Evolutionary conservation across 1,284 basidiomycete genomes (phyloP), one percentile per base, ranked within the genome.

Genomic region (Filobasidium uniguttulatum): DNA sequence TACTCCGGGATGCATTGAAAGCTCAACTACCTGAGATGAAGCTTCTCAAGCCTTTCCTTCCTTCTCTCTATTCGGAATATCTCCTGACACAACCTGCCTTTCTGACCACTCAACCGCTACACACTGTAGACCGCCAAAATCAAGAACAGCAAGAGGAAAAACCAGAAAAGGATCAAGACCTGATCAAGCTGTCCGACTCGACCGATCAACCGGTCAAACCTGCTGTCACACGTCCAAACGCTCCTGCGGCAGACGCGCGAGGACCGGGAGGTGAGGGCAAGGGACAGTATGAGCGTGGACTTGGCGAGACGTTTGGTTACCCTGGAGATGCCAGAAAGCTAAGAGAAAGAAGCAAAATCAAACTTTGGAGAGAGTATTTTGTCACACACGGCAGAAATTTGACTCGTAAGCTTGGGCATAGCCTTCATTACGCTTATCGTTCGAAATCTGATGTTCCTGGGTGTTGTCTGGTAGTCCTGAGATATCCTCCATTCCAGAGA

Each of bases 401-500:
- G 50, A 71, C 69, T 3, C 49, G 66, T 67, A 46, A 55, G 63
- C 54, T n/a, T n/a, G n/a, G n/a, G n/a, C n/a, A n/a, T n/a, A n/a
- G n/a, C n/a, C n/a, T n/a, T n/a, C n/a, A 6, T 19, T 23, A 29
- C 5, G 3, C 2, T 8, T 15, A 31, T 33, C 33, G n/a, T n/a
- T n/a, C n/a, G n/a, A n/a, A n/a, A n/a, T n/a, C n/a, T n/a, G n/a
- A n/a, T n/a, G n/a, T n/a, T n/a, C n/a, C n/a, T 4, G 12, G 10
- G 12, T 22, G 37, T 40, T 40, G 12, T 12, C 55, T 83, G 10
- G 83, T 86, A 26, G 77, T 97, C n/a, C 74, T 98, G 30, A 83
- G 93, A 37, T 98, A 97, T 66, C 94, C 94, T 0, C 86, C 94
- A 65, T 93, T 90, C 65, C 93, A 91, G 34, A 82, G 94, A 19